Base-by-base conservation (phyloP, 2,329 filamentous ascomycete species). In the Colletotrichum trifolii region DNA sequence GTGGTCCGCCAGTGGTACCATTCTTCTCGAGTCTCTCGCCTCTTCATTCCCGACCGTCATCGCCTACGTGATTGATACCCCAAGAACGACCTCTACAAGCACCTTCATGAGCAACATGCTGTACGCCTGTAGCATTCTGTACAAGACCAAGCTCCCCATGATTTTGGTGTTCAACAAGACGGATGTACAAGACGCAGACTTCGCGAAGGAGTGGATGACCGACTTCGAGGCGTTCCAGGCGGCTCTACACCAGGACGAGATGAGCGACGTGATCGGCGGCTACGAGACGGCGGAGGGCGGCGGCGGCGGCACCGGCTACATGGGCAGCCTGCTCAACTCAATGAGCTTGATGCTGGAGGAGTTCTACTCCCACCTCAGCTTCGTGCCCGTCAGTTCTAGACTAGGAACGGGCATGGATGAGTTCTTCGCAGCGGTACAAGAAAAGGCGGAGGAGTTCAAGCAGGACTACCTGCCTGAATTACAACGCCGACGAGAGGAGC, bases 61-160 rank as follows among this genome's bases (percentile, higher is more conserved):
- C 71, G 96, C 96, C 61, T 99, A 98, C 79, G 87, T 99, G 65
- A 97, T 99, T 77, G 96, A 99, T 78, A 99, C 96, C 2, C 96
- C 96, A 4, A 89, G 96, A 58, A 97, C 94, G 12, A 89, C 91
- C 40, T 97, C 93, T 43, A 98, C 96, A 0, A 94, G 91, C 68
- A 99, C 96, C 0, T 99, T 99, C 79, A 99, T 99, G 96, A 96
- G 92, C 76, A 99, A 99, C 80, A 99, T 99, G 96, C 89, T 99
- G 47, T 99, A 99, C 78, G 96, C 96, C 25, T 98, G 96, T 84
- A 97, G 92, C 66, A 99, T 99, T 69, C 87, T 99, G 13, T 99
- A 99, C 87, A 98, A 98, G 83, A 98, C 95, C 2, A 97, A 97
- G 76, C 84, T 99, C 0, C 96, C 96, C 33, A 99, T 99, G 96